phyloP scores from a whole-genome alignment of 257 asterid genomes.

The Gardenia jasminoides region DNA sequence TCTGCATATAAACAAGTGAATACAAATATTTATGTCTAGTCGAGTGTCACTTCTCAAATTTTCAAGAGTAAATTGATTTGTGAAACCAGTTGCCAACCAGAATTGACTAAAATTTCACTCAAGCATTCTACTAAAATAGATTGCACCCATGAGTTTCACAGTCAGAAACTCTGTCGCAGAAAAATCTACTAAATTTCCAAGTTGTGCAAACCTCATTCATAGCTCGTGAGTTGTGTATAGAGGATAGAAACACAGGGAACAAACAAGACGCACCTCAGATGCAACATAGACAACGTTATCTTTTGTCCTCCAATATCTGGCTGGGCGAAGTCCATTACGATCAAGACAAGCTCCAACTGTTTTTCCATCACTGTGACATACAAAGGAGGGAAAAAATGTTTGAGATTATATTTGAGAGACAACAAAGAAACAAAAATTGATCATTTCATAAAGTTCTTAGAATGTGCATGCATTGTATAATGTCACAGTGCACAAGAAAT shows the following conservation, averaged over 20 bases:
- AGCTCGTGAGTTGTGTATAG: neutral
- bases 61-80: too few relatives aligned
- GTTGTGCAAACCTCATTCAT: neutral
- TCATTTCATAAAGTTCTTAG: neutral
- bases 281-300: conserved; percentile 98
- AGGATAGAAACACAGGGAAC: neutral
- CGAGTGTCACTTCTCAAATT: neutral
- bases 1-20: neutral
- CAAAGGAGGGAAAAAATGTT: conserved; percentile 14
- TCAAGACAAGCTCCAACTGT: conserved; percentile 99
- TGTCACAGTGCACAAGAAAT: neutral
- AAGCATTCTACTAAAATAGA: neutral
- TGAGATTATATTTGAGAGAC: conserved; percentile 9
- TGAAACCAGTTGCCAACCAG: neutral
- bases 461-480: neutral
- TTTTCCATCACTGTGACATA: conserved; percentile 81
- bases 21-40: too few relatives aligned
- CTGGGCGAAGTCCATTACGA: conserved; percentile 99
- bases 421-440: neutral
- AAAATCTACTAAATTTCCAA: neutral
- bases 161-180: neutral
- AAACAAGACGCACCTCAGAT: conserved; percentile 73
- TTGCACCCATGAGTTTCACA: neutral
- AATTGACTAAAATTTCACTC: neutral
- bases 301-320: conserved; percentile 95